Percentiles rank a stretch among this genome's conserved stretches.
Conservation (phyloP, 1,284 basidiomycete genomes). For the Apiotrichum gamsii region DNA sequence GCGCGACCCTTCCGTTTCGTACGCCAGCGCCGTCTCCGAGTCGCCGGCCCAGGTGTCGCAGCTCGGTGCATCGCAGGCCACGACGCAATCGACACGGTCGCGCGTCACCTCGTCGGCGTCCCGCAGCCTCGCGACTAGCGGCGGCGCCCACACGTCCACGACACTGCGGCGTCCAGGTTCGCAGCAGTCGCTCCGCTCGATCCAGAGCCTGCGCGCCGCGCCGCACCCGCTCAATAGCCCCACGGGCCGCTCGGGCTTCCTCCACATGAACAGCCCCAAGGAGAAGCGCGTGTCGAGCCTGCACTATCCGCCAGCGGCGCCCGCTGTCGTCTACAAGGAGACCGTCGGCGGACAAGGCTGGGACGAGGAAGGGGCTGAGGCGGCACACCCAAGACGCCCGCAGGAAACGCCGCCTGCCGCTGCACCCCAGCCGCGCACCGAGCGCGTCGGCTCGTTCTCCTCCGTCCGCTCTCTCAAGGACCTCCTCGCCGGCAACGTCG, state of each 20-base stretch:
- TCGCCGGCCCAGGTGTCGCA: background rate
- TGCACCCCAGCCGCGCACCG: slow-evolving; percentile 2
- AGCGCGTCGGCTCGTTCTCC: slow-evolving; percentile 19
- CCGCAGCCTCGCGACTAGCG: background rate
- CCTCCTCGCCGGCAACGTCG: slow-evolving; percentile 2
- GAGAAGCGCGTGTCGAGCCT: slow-evolving; percentile 27
- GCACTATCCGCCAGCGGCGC: slow-evolving; percentile 40
- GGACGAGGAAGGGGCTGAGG: slow-evolving; percentile 13
- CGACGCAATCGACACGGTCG: slow-evolving; percentile 7
- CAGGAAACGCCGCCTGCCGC: slow-evolving; percentile 2
- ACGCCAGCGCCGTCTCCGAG: background rate
- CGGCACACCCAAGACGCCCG: too few relatives aligned
- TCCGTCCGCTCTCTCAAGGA: slow-evolving; percentile 22
- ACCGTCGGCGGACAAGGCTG: slow-evolving; percentile 33
- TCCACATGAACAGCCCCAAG: slow-evolving; percentile 14
- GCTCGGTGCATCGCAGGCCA: slow-evolving; percentile 1
- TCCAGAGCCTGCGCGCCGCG: slow-evolving; percentile 40
- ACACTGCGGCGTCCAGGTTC: background rate
- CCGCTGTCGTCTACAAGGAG: slow-evolving; percentile 37
- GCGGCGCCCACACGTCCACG: background rate
- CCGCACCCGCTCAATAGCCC: slow-evolving; percentile 45
- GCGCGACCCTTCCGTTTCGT: background rate
- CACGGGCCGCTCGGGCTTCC: slow-evolving; percentile 12
- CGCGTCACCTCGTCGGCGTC: background rate
- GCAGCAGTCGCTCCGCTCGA: slow-evolving; percentile 29